Evolutionary conservation across 2,329 filamentous ascomycete species (phyloP).

Genomic region (Alternaria incomplexa): DNA sequence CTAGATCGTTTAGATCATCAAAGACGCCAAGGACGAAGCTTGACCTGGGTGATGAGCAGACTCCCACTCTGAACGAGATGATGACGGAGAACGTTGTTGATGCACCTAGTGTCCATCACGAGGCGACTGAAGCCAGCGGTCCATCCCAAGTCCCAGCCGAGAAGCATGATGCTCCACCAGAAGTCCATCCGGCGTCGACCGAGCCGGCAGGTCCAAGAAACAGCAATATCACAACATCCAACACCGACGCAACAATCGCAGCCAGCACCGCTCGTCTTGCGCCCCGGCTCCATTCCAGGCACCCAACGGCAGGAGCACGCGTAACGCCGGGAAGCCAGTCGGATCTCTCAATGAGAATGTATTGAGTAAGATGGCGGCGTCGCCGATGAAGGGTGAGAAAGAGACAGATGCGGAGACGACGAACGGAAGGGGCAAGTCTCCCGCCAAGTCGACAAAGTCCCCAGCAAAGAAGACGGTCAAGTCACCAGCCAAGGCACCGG

Average conservation of each 20-base stretch:
- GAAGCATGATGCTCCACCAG: background rate
- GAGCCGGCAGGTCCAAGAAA: too few species aligned
- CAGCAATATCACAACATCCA: accelerated
- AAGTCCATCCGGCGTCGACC: accelerated
- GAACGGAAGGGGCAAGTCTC: background rate
- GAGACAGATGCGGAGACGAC: background rate
- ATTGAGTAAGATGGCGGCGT: background rate
- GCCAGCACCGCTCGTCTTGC: accelerated
- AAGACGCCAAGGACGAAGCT: background rate
- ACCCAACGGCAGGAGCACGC: background rate
- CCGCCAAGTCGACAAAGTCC: background rate
- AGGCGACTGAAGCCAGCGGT: background rate
- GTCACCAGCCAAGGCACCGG: background rate
- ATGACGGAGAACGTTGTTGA: accelerated
- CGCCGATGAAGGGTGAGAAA: background rate
- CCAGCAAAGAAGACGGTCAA: too few species aligned
- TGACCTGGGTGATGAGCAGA: background rate
- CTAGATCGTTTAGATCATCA: background rate
- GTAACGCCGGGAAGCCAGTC: background rate
- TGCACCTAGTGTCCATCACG: too few species aligned
- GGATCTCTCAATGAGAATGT: background rate
- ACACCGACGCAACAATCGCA: background rate
- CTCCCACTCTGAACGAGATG: background rate
- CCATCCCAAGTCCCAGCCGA: accelerated
- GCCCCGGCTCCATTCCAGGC: background rate